A percentile compares a stretch with the other conserved stretches of the same genome.
Conservation (phyloP, 441 rosid genomes). For the Pelargonium cotyledonis region DNA sequence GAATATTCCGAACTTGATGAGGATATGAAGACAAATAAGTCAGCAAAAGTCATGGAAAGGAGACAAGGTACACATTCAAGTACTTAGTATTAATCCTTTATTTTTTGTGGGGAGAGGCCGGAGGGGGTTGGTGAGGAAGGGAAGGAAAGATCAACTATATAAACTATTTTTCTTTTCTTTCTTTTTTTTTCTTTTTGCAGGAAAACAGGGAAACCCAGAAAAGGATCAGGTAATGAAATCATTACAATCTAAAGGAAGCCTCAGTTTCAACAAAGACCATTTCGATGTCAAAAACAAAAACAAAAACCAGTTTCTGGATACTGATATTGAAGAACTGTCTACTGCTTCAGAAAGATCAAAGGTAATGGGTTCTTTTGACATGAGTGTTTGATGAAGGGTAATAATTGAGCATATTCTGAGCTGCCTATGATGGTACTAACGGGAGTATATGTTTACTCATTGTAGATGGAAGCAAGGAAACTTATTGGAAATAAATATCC, state of each 20-base stretch:
- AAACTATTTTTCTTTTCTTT: conserved; percentile 16
- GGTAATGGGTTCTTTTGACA: conserved; percentile 31
- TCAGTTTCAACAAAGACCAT: conserved; percentile 24
- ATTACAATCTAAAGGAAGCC: conserved; percentile 21
- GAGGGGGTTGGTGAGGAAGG: too few species aligned
- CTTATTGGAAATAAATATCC: conserved; percentile 41
- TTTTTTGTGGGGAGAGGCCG: background rate
- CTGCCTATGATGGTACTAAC: background rate
- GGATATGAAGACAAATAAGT: conserved; percentile 41
- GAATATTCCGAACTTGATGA: conserved; percentile 68
- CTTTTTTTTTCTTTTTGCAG: conserved; percentile 28
- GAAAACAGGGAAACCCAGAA: conserved; percentile 24
- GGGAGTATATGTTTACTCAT: conserved; percentile 18
- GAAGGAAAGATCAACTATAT: background rate
- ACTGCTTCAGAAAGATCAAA: conserved; percentile 19
- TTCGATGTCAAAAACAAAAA: conserved; percentile 24
- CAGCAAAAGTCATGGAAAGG: conserved; percentile 30
- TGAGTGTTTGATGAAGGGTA: conserved; percentile 47
- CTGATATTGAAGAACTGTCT: conserved; percentile 19
- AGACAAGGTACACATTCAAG: conserved; percentile 38
- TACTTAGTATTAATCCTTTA: background rate
- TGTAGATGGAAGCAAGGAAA: conserved; percentile 41
- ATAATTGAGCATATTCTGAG: conserved; percentile 9
- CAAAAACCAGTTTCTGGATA: conserved; percentile 25
- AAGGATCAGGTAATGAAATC: conserved; percentile 20